phyloP scores from a whole-genome alignment of 1,284 basidiomycete genomes.

The Cryptococcus hybrid region DNA sequence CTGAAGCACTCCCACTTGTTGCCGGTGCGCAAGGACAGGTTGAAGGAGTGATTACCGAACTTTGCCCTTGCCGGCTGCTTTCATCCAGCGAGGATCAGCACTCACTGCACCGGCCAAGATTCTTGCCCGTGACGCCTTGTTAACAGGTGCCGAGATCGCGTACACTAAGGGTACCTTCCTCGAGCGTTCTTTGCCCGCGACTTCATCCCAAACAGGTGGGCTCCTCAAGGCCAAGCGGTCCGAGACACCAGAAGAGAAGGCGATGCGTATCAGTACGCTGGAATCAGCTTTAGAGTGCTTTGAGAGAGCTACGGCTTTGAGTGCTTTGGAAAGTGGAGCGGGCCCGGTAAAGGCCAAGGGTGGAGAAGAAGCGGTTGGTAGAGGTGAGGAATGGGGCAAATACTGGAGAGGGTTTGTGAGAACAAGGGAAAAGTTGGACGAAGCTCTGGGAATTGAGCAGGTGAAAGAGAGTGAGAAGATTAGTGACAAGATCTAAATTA shows the following conservation, averaged over 20 bases:
- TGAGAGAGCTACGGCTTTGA: slow-evolving; percentile 56
- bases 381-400: slow-evolving; percentile 40
- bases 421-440: slow-evolving; percentile 34
- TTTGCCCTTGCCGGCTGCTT: slow-evolving; percentile 54
- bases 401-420: slow-evolving; percentile 44
- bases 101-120: slow-evolving; percentile 23
- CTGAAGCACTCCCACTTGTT: slow-evolving; percentile 57
- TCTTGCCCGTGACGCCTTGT: slow-evolving; percentile 46
- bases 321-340: slow-evolving; percentile 50
- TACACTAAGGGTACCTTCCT: slow-evolving; percentile 48
- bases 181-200: slow-evolving; percentile 49
- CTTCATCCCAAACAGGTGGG: slow-evolving; percentile 39
- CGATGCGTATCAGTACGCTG: slow-evolving; percentile 11
- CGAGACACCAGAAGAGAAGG: not conserved
- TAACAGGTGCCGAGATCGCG: slow-evolving; percentile 53
- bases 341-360: slow-evolving; percentile 12
- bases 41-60: slow-evolving; percentile 61
- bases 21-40: slow-evolving; percentile 63
- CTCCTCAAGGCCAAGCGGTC: slow-evolving; percentile 51
- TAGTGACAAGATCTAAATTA: not conserved
- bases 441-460: slow-evolving; percentile 5
- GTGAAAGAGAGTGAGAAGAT: not conserved
- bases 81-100: slow-evolving; percentile 28
- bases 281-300: slow-evolving; percentile 58
- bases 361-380: slow-evolving; percentile 29